These are phyloP conservation scores for Globisporangium solare DNA, from an alignment of 352 stramenopile species.

Conservation along the genomic window DNA sequence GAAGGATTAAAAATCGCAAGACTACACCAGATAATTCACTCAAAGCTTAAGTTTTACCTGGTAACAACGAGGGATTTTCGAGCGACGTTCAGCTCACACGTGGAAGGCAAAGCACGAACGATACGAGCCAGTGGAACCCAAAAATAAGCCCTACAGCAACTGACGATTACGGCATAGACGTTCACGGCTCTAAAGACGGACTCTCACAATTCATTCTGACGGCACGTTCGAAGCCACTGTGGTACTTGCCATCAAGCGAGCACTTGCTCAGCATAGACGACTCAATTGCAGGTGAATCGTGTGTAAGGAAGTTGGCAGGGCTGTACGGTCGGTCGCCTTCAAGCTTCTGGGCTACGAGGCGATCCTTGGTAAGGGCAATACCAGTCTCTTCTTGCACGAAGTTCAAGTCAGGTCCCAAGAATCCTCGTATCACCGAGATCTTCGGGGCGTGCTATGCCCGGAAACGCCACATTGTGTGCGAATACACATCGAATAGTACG, in stretches of 20 bases:
- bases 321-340: slow-evolving; percentile 26
- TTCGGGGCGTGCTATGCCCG: slow-evolving; percentile 26
- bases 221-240: slow-evolving; percentile 13
- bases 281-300: slow-evolving; percentile 17
- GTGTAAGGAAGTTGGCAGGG: slow-evolving; percentile 25
- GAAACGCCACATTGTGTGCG: slow-evolving; percentile 25
- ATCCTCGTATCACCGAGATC: slow-evolving; percentile 28
- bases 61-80: background rate
- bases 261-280: slow-evolving; percentile 14
- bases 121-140: no score
- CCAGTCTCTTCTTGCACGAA: slow-evolving; percentile 19
- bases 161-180: no score
- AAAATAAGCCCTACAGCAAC: no score
- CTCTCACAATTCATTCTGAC: no score
- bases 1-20: background rate
- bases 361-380: background rate
- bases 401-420: slow-evolving; percentile 24
- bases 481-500: slow-evolving; percentile 23
- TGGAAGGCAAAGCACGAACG: no score
- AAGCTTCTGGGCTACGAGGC: slow-evolving; percentile 24
- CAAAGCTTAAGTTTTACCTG: no score
- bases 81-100: no score
- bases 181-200: no score
- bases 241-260: slow-evolving; percentile 26
- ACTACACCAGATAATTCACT: no score